Evolutionary conservation across 2,329 filamentous ascomycete genomes (phyloP).

Genomic region (Neurospora sp.): DNA sequence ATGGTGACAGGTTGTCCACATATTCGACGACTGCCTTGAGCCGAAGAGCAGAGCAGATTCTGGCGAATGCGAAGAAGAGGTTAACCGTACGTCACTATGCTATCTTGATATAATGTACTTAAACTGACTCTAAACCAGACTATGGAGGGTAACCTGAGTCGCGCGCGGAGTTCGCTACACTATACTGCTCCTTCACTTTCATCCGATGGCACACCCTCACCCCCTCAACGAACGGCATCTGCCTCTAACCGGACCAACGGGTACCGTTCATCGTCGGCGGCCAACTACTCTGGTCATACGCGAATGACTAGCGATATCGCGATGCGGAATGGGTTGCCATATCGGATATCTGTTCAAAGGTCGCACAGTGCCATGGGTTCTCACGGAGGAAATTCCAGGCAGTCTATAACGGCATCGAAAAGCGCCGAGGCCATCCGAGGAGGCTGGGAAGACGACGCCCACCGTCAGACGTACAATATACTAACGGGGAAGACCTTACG

Average conservation of each 20-base stretch:
- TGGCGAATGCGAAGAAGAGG: slow-evolving; percentile 84
- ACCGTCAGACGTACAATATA: slow-evolving; percentile 25
- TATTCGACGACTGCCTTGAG: slow-evolving; percentile 69
- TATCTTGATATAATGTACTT: not conserved
- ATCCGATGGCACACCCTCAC: slow-evolving; percentile 44
- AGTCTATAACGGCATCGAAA: slow-evolving; percentile 33
- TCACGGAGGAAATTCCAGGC: slow-evolving; percentile 45
- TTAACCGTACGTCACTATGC: slow-evolving; percentile 58
- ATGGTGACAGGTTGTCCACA: slow-evolving; percentile 24
- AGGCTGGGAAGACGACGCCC: slow-evolving; percentile 22
- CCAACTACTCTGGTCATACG: slow-evolving; percentile 37
- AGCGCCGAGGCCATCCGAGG: slow-evolving; percentile 33
- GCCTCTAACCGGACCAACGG: slow-evolving; percentile 24
- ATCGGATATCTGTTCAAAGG: slow-evolving; percentile 38
- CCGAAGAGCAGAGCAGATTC: slow-evolving; percentile 76
- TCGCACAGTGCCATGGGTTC: slow-evolving; percentile 56
- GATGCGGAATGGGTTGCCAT: slow-evolving; percentile 33
- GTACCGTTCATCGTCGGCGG: slow-evolving; percentile 13
- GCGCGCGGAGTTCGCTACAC: slow-evolving; percentile 62
- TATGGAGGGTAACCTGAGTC: slow-evolving; percentile 85
- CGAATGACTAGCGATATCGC: slow-evolving; percentile 54
- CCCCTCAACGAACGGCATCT: slow-evolving; percentile 34
- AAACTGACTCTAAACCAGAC: slow-evolving; percentile 42
- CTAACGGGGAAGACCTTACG: not conserved
- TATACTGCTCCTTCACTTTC: slow-evolving; percentile 46